Evolutionary conservation across 257 asterid species (phyloP), one percentile per base, ranked within the genome.

Genomic region (Datura wrightii): DNA sequence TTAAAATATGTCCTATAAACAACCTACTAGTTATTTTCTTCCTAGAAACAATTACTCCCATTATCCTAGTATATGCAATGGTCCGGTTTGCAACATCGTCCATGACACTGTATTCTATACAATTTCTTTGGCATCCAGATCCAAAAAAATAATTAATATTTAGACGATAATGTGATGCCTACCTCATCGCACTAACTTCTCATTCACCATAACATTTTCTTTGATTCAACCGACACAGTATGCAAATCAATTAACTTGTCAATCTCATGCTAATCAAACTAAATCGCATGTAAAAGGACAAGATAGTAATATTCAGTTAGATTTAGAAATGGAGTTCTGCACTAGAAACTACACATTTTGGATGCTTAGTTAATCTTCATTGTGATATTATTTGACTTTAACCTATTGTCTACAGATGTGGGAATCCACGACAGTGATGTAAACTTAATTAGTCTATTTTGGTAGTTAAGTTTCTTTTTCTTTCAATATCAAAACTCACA

Each of bases 1-100:
- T 63, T 59, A 42, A 59, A 41, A 81, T 16, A 42, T 39, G 44
- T 19, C 70, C 56, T 60, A 81, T 76, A 81, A 81, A 81, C 42
- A 34, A 14, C 65, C 82, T 55, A 50, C 62, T 24, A 16, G 62
- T 52, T 69, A 34, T 52, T 52, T 52, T 1, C 52, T 78, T 52
- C 34, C 16, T 14, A 52, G 34, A 78, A 78, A 52, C 19, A 16
- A 14, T 31, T 8, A 78, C 46, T 34, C 31, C 60, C 24, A 78
- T 78, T 52, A 78, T 44, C 79, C 41, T 7, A 24, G 60, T 76
- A 76, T 15, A 52, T 18, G 1, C 48, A 52, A 78, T 78, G 9
- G 19, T 52, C 82, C 34, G 52, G 63, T 16, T 52, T 78, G 63
- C 48, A 31, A 78, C 82, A 53, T 78, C 13, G 9, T 78, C 63